Base-by-base conservation (phyloP, 2,329 filamentous ascomycete genomes). In the Calycina herbarum region DNA sequence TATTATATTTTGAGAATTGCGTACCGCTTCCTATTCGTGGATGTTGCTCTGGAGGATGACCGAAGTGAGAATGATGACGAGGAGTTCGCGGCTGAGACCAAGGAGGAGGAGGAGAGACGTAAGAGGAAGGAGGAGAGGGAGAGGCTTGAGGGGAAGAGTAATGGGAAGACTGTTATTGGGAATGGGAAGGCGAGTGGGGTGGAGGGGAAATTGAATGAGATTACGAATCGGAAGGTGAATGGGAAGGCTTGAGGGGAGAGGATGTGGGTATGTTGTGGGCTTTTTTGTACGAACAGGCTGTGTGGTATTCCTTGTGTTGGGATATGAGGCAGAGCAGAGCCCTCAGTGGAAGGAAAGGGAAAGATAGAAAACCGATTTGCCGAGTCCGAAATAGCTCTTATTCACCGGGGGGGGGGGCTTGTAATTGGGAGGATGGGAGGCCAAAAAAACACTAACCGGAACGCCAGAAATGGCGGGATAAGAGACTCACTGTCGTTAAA, bases 1-100 rank as follows among this genome's bases (percentile, higher is more conserved):
- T 92, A 88, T 78, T 87, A 89, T 77, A 93, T 94, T 73, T 76
- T 90, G 66, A 84, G 90, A 69, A 92, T 94, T 69, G 89, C 89
- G 58, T 91, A 88, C 73, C 84, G 90, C 66, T 90, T 92, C 71
- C 80, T 90, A 20, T 81, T 85, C 54, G 84, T 84, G 72, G 84
- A 85, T 62, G 48, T 54, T 3, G 81, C 83, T 24, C 84, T 83
- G 40, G 85, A 88, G 61, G 91, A 94, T 74, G 91, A 93, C 68
- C 84, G 91, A 68, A 92, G 89, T 67, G 89, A 92, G 24, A 86
- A 90, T 72, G 89, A 90, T 58, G 86, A 87, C 31, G 70, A 70
- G 24, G 72, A 73, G 24, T 60, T 54, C 5, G 54, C 54, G 7
- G 62, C 56, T 24, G 67, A 68, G 51, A 57, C 51, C n/a, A 59